A percentile compares a stretch with the other conserved stretches of the same genome.
Evolutionary conservation across 2,329 filamentous ascomycete genomes (phyloP).

Genomic region (Neonectria coccinea): DNA sequence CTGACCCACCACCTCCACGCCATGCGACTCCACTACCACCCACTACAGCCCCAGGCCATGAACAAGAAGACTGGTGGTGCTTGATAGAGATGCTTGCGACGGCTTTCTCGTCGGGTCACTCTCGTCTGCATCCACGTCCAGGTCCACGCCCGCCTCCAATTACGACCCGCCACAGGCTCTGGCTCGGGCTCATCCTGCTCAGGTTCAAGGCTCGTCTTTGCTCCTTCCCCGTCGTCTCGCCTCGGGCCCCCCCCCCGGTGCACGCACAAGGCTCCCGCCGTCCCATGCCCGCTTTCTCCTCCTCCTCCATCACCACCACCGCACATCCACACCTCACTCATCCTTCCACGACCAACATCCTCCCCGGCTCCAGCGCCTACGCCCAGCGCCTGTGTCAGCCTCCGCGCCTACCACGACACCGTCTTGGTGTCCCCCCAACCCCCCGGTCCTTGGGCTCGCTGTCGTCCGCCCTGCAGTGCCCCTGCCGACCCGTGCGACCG

Average conservation of each 20-base stretch:
- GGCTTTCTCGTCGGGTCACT: conserved; percentile 33
- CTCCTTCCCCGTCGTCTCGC: conserved; percentile 24
- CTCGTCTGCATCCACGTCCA: conserved; percentile 8
- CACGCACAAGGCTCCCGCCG: conserved; percentile 33
- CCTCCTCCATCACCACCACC: conserved; percentile 32
- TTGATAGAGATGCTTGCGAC: conserved; percentile 41
- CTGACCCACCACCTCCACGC: conserved; percentile 40
- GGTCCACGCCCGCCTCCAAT: conserved; percentile 28
- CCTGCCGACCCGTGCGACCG: conserved; percentile 23
- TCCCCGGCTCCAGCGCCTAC: conserved; percentile 21
- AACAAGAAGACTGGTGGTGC: conserved; percentile 25
- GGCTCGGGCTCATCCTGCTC: conserved; percentile 28
- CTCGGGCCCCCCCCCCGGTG: conserved; percentile 29
- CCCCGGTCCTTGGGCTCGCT: conserved; percentile 39
- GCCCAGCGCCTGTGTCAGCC: conserved; percentile 12
- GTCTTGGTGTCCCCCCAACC: conserved; percentile 12
- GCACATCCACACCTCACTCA: conserved; percentile 32
- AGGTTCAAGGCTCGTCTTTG: conserved; percentile 35
- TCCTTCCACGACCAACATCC: conserved; percentile 2
- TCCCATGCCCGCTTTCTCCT: conserved; percentile 29
- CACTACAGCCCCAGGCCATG: conserved; percentile 42
- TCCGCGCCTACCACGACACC: conserved; percentile 8
- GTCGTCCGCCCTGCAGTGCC: conserved; percentile 36
- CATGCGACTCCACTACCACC: conserved; percentile 45
- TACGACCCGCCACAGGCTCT: conserved; percentile 38